Evolutionary conservation across 106 monocot species (phyloP), one percentile per base, ranked within the genome.

Genomic region (Acorus gramineus): DNA sequence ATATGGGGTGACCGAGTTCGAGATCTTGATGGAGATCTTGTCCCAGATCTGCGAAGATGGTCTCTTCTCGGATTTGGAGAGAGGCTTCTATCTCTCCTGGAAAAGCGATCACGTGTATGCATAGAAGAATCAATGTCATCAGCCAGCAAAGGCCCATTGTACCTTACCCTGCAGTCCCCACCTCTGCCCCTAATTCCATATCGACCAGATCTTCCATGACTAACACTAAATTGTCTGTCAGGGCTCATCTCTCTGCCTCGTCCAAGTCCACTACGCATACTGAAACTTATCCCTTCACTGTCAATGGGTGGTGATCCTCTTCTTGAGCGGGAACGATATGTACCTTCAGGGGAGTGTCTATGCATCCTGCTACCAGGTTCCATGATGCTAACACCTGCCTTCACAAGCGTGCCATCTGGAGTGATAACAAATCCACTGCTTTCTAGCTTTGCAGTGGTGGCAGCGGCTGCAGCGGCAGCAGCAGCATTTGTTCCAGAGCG

Each of bases 391-490:
- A 56, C 60, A 69, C 57, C 60, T 58, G 80, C 80, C 63, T 77
- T 86, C 49, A 90, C 69, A 14, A 95, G 64, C 42, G 95, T 95
- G 42, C 87, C 95, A 82, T 95, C 95, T 57, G 84, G 85, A 55
- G 84, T 82, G 59, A 87, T 90, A 66, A 82, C 80, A 74, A 90
- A 90, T 11, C 87, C 90, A 80, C 79, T 85, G 74, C 82, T 84
- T 60, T 90, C 80, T 47, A 87, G 72, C 64, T 95, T 90, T 52
- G 89, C 90, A 64, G 83, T 64, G 59, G 86, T 1, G 28, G 28
- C 28, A 28, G 28, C 28, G 28, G 28, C 28, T 0, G 28, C 77
- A 74, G 82, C 84, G 45, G 82, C 86, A 66, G 80, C 80, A 55
- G 90, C 94, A 77, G 87, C 85, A n/a, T 76, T 84, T 46, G 89